Conservation (phyloP, 768 basidiomycete genomes). For the Royoungia palumana region DNA sequence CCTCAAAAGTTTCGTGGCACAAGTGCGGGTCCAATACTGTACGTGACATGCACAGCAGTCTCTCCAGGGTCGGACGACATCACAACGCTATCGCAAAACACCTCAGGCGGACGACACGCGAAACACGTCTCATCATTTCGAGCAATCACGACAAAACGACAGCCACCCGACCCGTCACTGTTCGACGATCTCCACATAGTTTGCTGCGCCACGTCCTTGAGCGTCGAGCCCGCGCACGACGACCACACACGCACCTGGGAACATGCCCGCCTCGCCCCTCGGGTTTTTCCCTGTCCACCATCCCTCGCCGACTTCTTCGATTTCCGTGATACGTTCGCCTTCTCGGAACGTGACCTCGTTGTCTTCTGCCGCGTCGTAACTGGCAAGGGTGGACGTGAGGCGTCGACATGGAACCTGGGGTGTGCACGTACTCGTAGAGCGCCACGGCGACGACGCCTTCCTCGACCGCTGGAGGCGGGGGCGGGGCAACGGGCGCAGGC, state of each 20-base stretch:
- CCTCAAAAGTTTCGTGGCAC: too few species aligned
- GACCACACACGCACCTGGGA: conserved; percentile 57
- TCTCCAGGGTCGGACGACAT: too few species aligned
- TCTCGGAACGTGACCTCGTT: conserved; percentile 87
- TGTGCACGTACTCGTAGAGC: conserved; percentile 60
- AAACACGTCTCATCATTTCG: background rate
- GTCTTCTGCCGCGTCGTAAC: conserved; percentile 88
- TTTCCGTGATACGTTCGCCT: conserved; percentile 73
- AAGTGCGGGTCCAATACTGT: too few species aligned
- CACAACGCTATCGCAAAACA: too few species aligned
- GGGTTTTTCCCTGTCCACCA: conserved; percentile 78
- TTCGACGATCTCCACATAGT: conserved; percentile 19
- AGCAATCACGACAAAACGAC: background rate
- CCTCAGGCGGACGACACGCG: too few species aligned
- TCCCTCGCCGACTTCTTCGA: conserved; percentile 81
- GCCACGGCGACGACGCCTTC: conserved; percentile 63
- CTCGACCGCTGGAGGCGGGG: conserved; percentile 52
- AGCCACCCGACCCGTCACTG: background rate
- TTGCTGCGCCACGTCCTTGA: conserved; percentile 1
- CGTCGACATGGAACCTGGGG: too few species aligned
- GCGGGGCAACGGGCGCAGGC: conserved; percentile 31
- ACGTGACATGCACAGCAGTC: too few species aligned
- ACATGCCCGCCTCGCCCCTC: conserved; percentile 60
- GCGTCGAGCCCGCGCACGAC: too few species aligned
- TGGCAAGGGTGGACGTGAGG: conserved; percentile 25